Conservation (phyloP, 164 flowering plant species). For the Vitis rupestris region DNA sequence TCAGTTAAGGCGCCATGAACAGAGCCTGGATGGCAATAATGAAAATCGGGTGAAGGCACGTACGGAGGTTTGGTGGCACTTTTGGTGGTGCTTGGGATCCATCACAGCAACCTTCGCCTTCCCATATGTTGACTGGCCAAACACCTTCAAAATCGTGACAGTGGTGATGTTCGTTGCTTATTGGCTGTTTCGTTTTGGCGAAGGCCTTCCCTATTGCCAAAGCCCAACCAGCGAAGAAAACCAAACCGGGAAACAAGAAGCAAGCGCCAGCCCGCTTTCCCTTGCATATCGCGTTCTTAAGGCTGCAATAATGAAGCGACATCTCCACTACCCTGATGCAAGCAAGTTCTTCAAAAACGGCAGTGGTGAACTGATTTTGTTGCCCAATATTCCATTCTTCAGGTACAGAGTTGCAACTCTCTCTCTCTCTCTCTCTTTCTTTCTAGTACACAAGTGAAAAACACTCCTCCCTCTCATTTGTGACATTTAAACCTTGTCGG, state of each 20-base stretch:
- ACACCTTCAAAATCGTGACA: not conserved
- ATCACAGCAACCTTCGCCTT: not conserved
- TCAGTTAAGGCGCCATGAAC: not conserved
- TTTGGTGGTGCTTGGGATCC: not conserved
- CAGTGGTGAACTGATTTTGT: not conserved
- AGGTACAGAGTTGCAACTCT: not conserved
- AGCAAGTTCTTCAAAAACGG: not conserved
- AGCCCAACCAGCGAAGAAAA: not conserved
- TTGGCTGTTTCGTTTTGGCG: not conserved
- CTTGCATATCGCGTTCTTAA: not conserved
- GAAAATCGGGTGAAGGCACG: not conserved
- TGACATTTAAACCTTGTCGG: too few relatives aligned
- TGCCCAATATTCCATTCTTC: not conserved
- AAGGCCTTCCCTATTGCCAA: not conserved
- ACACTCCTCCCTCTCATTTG: too few relatives aligned
- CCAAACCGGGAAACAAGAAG: too few relatives aligned
- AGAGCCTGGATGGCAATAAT: not conserved
- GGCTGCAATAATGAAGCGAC: not conserved
- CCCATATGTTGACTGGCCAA: not conserved
- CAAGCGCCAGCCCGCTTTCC: not conserved
- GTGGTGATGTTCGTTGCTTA: not conserved
- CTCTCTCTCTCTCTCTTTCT: too few relatives aligned
- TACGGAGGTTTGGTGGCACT: not conserved
- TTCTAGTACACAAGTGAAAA: too few relatives aligned
- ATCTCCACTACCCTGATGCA: not conserved